Conservation (phyloP, 2,329 filamentous ascomycete genomes). For the Trichothecium roseum region DNA sequence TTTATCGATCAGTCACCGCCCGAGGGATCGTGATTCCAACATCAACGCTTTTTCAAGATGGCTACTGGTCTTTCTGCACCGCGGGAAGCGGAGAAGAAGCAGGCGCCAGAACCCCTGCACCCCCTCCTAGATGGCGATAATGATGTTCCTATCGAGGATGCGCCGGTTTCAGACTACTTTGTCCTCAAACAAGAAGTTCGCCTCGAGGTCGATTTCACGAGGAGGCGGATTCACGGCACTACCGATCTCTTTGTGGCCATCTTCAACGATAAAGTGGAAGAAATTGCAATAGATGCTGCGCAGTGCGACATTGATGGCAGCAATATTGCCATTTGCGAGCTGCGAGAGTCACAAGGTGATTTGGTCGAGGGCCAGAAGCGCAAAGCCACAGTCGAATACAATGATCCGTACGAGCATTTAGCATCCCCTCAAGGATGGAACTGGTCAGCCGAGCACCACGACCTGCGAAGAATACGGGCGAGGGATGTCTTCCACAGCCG, state of each 20-base stretch:
- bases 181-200: conserved; percentile 80
- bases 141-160: conserved; percentile 21
- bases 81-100: too few relatives aligned
- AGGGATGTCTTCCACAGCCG: conserved; percentile 40
- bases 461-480: conserved; percentile 59
- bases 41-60: too few relatives aligned
- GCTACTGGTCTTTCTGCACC: too few relatives aligned
- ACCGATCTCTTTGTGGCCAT: conserved; percentile 72
- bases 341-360: conserved; percentile 24
- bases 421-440: conserved; percentile 50
- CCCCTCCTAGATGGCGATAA: conserved; percentile 20
- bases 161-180: conserved; percentile 29
- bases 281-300: conserved; percentile 50
- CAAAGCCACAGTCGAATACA: conserved; percentile 32
- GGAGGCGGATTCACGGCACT: conserved; percentile 63
- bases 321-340: conserved; percentile 39
- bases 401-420: conserved; percentile 59
- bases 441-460: conserved; percentile 64
- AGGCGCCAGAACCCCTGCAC: conserved; percentile 8
- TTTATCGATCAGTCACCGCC: too few relatives aligned
- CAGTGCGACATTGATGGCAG: conserved; percentile 48
- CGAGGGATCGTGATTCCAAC: too few relatives aligned
- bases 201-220: conserved; percentile 78
- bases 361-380: conserved; percentile 23
- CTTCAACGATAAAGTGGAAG: conserved; percentile 45